Evolutionary conservation across 345 rosid genomes (phyloP).

Genomic region (Euphorbia peplus): DNA sequence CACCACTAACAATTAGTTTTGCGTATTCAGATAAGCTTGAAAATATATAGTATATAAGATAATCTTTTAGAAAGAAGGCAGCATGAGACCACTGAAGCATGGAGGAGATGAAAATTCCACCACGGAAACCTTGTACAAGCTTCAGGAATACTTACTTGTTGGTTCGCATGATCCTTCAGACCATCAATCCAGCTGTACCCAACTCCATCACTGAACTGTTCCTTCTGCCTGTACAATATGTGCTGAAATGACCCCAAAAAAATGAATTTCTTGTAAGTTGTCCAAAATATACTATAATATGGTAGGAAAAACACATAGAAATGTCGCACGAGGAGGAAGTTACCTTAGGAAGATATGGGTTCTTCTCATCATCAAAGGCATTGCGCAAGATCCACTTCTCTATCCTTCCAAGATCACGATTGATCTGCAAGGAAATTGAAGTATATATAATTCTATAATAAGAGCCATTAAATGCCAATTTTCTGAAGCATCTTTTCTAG

Average conservation of each 20-base stretch:
- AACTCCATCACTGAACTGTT: slow-evolving; percentile 90
- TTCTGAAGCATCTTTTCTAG: background rate
- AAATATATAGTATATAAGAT: background rate
- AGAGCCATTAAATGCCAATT: background rate
- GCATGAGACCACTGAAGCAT: background rate
- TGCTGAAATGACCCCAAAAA: slow-evolving; percentile 39
- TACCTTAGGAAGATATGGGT: slow-evolving; percentile 81
- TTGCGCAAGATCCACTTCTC: slow-evolving; percentile 86
- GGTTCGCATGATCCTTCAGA: slow-evolving; percentile 67
- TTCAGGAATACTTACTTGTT: slow-evolving; percentile 34
- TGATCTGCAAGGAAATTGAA: slow-evolving; percentile 38
- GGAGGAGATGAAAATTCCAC: background rate
- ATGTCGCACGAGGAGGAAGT: slow-evolving; percentile 3
- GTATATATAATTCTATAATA: background rate
- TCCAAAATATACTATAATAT: background rate
- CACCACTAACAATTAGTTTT: slow-evolving; percentile 3
- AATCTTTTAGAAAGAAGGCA: background rate
- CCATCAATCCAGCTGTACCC: slow-evolving; percentile 92
- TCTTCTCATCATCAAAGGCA: slow-evolving; percentile 73
- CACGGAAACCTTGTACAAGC: background rate
- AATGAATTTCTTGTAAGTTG: background rate
- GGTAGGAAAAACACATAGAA: background rate
- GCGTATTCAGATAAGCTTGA: background rate
- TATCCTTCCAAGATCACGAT: slow-evolving; percentile 69
- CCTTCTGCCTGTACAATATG: slow-evolving; percentile 79